Base-by-base conservation (phyloP, 495 filamentous ascomycete species). In the Viridothelium virens region DNA sequence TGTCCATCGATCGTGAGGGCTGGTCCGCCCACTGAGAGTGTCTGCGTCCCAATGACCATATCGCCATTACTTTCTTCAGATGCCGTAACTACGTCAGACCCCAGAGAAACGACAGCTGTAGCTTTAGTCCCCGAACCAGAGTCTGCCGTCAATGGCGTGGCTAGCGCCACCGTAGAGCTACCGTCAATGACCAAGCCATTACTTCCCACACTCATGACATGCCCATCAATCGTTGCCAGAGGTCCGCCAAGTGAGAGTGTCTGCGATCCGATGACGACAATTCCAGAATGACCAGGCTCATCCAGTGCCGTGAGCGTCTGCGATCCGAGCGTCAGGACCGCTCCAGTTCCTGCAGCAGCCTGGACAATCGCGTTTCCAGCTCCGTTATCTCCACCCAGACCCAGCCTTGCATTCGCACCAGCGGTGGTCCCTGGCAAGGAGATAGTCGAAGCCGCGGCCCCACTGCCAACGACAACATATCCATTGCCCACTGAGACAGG, bases 191-290 rank as follows among this genome's bases (percentile, higher is more conserved):
- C 48, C 3, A 67, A 12, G 14, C 66, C 66, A 10, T 25, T 56
- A 16, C 36, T 56, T n/a, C 37, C 44, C 18, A 67, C 31, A 38
- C 61, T 67, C 37, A 67, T 31, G 6, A 56, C 38, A 25, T 67
- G 18, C 2, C 66, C 44, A 34, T 53, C 59, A 10, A 67, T 38
- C 5, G 66, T 67, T 34, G 56, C 41, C 16, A 2, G 25, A 31
- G 66, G 38, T 14, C 66, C 66, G 3, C 66, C 66, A 38, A 65
- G 44, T 2, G 66, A 65, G 18, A 68, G 62, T 1, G 66, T 68
- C 33, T 31, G 31, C 2, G 63, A 16, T 5, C 62, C 66, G 4
- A 65, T 6, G 18, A 44, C 41, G 14, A 44, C 41, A 0, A 14
- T 44, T 7, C 41, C 41, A 44, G 6, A 14, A 44, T 44, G 5